Percentiles rank a stretch among this genome's conserved stretches.
These are phyloP conservation scores for Lolium multiflorum DNA, from an alignment of 176 grass and related monocot genomes.

Conservation along the genomic window DNA sequence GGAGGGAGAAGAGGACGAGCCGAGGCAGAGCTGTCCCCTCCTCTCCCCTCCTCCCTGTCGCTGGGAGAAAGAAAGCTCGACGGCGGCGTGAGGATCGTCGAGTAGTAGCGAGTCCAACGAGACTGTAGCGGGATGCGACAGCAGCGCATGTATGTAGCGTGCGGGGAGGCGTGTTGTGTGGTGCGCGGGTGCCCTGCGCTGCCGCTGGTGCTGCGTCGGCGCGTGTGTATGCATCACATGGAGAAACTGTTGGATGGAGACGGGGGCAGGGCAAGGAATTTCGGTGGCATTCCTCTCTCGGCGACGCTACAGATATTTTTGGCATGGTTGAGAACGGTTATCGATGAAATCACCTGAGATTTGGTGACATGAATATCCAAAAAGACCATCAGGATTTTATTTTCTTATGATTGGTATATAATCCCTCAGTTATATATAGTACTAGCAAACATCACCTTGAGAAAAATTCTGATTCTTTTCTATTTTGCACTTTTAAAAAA, in stretches of 20 bases:
- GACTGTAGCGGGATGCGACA: neutral
- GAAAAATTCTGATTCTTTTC: no score
- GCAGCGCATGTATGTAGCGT: neutral
- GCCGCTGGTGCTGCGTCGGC: neutral
- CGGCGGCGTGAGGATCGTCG: neutral
- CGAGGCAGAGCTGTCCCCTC: neutral
- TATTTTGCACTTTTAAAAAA: no score
- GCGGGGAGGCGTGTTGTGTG: neutral
- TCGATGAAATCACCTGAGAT: neutral
- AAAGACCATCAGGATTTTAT: neutral
- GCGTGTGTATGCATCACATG: neutral
- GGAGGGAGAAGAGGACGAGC: slow-evolving; percentile 22
- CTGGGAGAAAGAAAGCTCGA: slow-evolving; percentile 1
- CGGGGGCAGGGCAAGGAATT: slow-evolving; percentile 5
- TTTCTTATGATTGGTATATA: neutral
- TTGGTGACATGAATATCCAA: neutral
- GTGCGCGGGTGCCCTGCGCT: neutral
- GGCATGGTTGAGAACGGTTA: neutral
- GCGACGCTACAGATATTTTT: slow-evolving; percentile 13
- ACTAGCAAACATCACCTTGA: no score
- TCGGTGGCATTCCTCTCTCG: neutral
- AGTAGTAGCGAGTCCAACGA: neutral
- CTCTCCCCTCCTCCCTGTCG: no score
- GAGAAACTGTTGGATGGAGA: slow-evolving; percentile 2
- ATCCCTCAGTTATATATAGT: no score